A percentile compares a stretch with the other conserved stretches of the same genome.
Conservation (phyloP, 2,329 filamentous ascomycete genomes). For the Aureobasidium sp. region DNA sequence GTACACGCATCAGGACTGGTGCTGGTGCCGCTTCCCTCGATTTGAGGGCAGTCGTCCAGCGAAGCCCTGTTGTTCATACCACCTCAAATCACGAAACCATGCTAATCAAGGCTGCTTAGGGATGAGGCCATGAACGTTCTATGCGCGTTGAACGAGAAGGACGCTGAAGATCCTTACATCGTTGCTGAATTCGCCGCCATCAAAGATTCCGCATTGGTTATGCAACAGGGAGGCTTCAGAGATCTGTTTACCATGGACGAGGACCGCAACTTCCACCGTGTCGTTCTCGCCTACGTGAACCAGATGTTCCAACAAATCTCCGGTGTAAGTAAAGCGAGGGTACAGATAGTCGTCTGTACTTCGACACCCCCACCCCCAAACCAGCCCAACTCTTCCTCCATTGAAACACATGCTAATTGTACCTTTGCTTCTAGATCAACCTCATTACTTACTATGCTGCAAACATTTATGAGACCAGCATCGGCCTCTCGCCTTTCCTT, state of each 20-base stretch:
- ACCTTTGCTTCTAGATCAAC: not conserved
- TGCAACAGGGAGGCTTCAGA: slow-evolving; percentile 22
- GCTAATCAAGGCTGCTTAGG: too few species aligned
- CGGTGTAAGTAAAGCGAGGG: not conserved
- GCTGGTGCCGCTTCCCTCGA: too few species aligned
- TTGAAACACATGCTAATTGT: too few species aligned
- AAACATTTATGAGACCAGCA: slow-evolving; percentile 42
- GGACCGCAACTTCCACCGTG: slow-evolving; percentile 27
- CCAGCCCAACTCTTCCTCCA: too few species aligned
- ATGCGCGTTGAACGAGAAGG: slow-evolving; percentile 39
- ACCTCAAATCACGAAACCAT: too few species aligned
- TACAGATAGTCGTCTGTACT: too few species aligned
- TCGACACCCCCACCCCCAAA: too few species aligned
- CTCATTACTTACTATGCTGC: slow-evolving; percentile 32
- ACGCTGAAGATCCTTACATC: slow-evolving; percentile 36
- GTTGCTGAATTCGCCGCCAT: slow-evolving; percentile 42
- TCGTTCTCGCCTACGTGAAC: slow-evolving; percentile 26
- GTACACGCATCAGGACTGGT: too few species aligned
- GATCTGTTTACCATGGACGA: slow-evolving; percentile 24
- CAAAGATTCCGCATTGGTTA: slow-evolving; percentile 45
- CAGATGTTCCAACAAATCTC: slow-evolving; percentile 29
- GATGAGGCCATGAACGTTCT: slow-evolving; percentile 42
- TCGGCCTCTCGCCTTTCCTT: slow-evolving; percentile 44
- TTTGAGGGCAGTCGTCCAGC: too few species aligned
- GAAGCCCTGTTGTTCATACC: too few species aligned